Conservation (phyloP, 1,139 yeast species). For the Suhomyces yuchorum region DNA sequence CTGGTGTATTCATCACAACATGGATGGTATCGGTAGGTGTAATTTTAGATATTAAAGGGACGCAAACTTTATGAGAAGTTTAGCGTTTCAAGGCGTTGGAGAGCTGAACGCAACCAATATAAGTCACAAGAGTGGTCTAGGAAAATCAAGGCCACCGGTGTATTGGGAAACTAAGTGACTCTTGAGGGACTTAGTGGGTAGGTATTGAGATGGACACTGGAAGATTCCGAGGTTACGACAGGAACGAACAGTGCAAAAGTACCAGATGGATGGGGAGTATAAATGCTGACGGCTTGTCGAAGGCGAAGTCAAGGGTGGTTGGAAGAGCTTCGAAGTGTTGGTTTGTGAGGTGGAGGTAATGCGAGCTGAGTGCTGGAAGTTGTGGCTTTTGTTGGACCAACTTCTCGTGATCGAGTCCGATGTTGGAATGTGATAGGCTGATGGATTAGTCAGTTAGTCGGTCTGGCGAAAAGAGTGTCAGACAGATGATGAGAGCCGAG, state of each 20-base stretch:
- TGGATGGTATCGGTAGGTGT: not conserved
- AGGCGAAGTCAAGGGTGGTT: not conserved
- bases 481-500: too few relatives aligned
- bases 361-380: not conserved
- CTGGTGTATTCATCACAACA: conserved; percentile 3
- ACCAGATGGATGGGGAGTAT: too few relatives aligned
- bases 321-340: not conserved
- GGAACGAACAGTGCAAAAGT: too few relatives aligned
- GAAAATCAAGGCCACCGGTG: too few relatives aligned
- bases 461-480: not conserved
- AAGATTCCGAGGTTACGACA: too few relatives aligned
- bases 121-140: too few relatives aligned
- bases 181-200: too few relatives aligned
- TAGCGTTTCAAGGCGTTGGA: too few relatives aligned
- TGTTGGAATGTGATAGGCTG: not conserved
- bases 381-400: not conserved
- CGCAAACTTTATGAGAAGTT: not conserved
- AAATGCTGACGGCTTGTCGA: too few relatives aligned
- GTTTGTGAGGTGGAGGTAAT: not conserved
- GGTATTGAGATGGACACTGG: too few relatives aligned
- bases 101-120: too few relatives aligned
- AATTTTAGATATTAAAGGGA: not conserved
- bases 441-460: not conserved
- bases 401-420: not conserved
- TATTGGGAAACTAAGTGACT: too few relatives aligned